Evolutionary conservation across 441 rosid species (phyloP).

Genomic region (Gossypium trilobum): DNA sequence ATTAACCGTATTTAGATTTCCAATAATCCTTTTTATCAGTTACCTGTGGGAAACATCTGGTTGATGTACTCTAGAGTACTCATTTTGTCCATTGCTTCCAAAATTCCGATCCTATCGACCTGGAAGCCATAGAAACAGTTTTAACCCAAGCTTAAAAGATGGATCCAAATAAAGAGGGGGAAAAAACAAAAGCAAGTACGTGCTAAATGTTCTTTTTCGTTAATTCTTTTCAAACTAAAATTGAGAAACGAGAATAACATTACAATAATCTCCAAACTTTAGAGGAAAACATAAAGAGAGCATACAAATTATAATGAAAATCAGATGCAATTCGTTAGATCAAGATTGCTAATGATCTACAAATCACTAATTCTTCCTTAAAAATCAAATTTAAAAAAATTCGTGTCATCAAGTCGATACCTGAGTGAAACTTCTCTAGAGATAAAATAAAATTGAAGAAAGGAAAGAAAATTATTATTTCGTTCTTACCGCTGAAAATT

Average conservation of each 20-base stretch:
- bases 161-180: not conserved
- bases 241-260: not conserved
- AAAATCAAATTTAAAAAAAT: not conserved
- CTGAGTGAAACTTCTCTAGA: not conserved
- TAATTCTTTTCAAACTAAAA: not conserved
- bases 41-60: conserved; percentile 99
- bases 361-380: not conserved
- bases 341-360: not conserved
- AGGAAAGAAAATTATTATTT: not conserved
- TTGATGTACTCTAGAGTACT: conserved; percentile 89
- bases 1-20: not conserved
- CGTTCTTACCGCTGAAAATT: not conserved
- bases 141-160: not conserved
- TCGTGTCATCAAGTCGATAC: not conserved
- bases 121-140: not conserved
- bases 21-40: not conserved
- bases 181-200: not conserved
- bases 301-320: conserved; percentile 6
- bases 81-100: conserved; percentile 67
- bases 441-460: not conserved
- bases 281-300: not conserved
- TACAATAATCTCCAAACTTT: not conserved
- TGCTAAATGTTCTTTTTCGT: not conserved
- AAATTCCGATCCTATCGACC: not conserved
- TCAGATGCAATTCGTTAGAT: conserved; percentile 9